Evolutionary conservation across 192 early-diverging fungal genomes (phyloP).

Genomic region (Podila clonocystis): DNA sequence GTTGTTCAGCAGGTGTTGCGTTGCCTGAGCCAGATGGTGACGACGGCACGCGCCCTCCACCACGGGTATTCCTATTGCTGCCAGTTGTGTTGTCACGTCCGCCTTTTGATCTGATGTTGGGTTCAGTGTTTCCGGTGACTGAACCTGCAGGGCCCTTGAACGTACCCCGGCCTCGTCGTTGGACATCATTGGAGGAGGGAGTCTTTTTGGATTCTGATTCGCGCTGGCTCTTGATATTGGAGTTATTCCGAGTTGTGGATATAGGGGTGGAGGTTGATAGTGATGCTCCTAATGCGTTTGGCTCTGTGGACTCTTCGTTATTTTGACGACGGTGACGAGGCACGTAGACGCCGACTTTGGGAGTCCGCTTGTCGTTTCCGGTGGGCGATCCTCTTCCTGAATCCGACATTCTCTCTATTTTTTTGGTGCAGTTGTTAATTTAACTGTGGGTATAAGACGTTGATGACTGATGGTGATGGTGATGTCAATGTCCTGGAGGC

Average conservation of each 20-base stretch:
- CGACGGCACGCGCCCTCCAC: not conserved
- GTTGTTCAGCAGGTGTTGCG: constrained; percentile 5
- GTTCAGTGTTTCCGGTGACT: not conserved
- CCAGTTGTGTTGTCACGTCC: not conserved
- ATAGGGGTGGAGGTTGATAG: not conserved
- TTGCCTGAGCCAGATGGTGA: not conserved
- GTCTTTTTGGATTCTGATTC: not conserved
- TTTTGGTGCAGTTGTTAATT: not conserved
- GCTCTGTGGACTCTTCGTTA: not conserved
- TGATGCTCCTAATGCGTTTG: constrained; percentile 6
- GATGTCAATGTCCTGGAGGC: not conserved
- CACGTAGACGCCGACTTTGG: constrained; percentile 42
- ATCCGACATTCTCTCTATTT: constrained; percentile 19
- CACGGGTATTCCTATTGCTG: not conserved
- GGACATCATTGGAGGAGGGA: constrained; percentile 13
- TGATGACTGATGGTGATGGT: not conserved
- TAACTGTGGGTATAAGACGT: not conserved
- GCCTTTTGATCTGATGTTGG: not conserved
- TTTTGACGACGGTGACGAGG: constrained; percentile 37
- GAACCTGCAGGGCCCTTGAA: constrained; percentile 34
- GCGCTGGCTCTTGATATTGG: not conserved
- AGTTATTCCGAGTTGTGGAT: not conserved
- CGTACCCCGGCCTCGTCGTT: constrained; percentile 39
- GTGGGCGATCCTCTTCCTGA: not conserved
- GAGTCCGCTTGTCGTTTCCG: constrained; percentile 4